Base-by-base conservation (phyloP, 192 early-diverging fungal genomes). In the Coemansia sp. region DNA sequence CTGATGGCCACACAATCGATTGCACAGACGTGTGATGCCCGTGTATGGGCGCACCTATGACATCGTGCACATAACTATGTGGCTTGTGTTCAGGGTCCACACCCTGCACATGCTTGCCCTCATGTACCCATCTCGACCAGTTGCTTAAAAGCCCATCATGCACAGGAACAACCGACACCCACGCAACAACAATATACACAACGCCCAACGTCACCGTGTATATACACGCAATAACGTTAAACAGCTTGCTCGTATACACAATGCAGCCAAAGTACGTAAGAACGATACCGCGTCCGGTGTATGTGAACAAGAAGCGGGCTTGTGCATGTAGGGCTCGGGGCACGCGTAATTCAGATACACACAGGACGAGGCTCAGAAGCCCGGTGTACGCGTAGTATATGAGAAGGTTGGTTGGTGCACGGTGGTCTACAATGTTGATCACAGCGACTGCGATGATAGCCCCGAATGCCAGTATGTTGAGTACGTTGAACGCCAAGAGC, bases 221-320 rank as follows among this genome's bases (percentile, higher is more conserved):
- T 8, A 83, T 72, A 27, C 84, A 84, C 0, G 77, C 79, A 15
- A 83, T 64, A 47, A 84, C 78, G 62, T 85, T 85, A 51, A 76
- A 72, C 1, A 80, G 56, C 2, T 41, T 62, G 60, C 52, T 57
- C 2, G 75, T 64, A 41, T 85, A 76, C 22, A 84, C 81, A 24
- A 87, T 74, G 58, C 86, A 87, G 5, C 84, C 86, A 67, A 87
- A 85, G 52, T 85, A 87, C 1, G 85, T 84, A 35, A 83, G 62
- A 14, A 87, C 66, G 8, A 85, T 62, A 21, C 86, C 86, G n/a
- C 86, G 75, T 10, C 86, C 86, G 0, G 82, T 70, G 64, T 84
- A 84, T 14, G 82, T 83, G 59, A 79, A 83, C 12, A 87, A 64
- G 65, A 87, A 87, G 11, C 69, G 65, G 17, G 85, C 73, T 21